Evolutionary conservation across 1,284 basidiomycete genomes (phyloP).

Genomic region (Singerocomus inundabilis): DNA sequence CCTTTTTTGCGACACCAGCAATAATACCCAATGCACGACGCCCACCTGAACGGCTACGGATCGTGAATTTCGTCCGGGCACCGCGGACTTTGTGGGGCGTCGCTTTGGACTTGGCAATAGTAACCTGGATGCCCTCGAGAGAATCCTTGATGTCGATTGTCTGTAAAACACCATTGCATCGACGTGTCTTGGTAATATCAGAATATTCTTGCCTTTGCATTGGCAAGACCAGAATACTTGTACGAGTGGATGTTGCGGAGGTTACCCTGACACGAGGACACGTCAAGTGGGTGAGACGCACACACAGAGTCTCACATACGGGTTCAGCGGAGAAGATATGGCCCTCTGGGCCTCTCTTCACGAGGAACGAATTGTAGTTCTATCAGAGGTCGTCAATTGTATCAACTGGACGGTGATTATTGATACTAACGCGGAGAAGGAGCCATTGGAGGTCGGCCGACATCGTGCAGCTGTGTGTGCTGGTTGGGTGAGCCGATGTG

Average conservation of each 20-base stretch:
- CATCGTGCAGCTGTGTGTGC: conserved; percentile 48
- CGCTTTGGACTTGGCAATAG: conserved; percentile 68
- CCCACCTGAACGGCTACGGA: conserved; percentile 71
- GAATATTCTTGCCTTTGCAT: conserved; percentile 61
- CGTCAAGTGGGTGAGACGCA: not conserved
- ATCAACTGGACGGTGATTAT: not conserved
- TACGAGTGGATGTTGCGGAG: conserved; percentile 82
- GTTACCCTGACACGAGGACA: conserved; percentile 61
- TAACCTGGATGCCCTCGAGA: conserved; percentile 62
- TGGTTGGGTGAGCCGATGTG: conserved; percentile 32
- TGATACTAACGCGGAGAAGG: conserved; percentile 72
- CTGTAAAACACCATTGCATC: conserved; percentile 36
- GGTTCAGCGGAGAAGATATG: conserved; percentile 82
- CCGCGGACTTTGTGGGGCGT: conserved; percentile 52
- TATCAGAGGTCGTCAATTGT: conserved; percentile 29
- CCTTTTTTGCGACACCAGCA: conserved; percentile 64
- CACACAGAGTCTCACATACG: conserved; percentile 45
- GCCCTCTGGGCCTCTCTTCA: conserved; percentile 71
- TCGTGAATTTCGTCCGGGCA: conserved; percentile 48
- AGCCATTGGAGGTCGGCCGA: conserved; percentile 89
- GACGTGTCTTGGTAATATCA: not conserved
- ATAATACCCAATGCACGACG: conserved; percentile 76
- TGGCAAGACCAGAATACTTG: conserved; percentile 88
- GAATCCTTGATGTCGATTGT: conserved; percentile 66
- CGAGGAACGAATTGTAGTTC: conserved; percentile 83